Conservation (phyloP, 106 monocot genomes). For the Hemerocallis citrina region DNA sequence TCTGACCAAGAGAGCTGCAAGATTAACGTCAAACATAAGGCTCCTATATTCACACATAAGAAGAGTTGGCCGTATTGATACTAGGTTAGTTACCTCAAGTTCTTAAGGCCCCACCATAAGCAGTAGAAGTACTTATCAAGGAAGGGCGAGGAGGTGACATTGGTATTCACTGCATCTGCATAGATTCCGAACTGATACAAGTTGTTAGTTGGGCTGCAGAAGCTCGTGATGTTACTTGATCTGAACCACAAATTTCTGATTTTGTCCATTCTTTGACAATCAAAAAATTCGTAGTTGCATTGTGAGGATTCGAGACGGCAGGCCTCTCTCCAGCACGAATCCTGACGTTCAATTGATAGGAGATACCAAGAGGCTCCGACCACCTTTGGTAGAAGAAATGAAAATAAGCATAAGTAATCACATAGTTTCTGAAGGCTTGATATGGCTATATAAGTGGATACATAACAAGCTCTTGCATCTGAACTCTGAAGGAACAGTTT, state of each 20-base stretch:
- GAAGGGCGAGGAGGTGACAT: constrained; percentile 27
- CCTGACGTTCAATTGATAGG: constrained; percentile 52
- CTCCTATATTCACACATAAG: not conserved
- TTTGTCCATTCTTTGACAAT: constrained; percentile 26
- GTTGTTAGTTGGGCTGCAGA: constrained; percentile 39
- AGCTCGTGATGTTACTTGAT: constrained; percentile 36
- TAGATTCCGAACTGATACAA: constrained; percentile 72
- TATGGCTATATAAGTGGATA: no score
- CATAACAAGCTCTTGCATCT: no score
- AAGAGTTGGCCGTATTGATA: not conserved
- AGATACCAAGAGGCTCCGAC: constrained; percentile 81
- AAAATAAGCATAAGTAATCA: no score
- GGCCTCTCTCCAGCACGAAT: constrained; percentile 63
- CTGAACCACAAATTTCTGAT: constrained; percentile 42
- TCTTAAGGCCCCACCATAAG: constrained; percentile 57
- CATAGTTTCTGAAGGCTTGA: no score
- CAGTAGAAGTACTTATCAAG: constrained; percentile 45
- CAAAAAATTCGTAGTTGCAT: constrained; percentile 40
- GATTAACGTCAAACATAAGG: not conserved
- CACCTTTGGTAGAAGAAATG: constrained; percentile 31
- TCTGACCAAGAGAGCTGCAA: constrained; percentile 45
- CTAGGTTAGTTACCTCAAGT: constrained; percentile 25
- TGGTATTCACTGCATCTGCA: constrained; percentile 38
- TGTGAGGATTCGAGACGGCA: constrained; percentile 38
- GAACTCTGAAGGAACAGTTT: no score